Evolutionary conservation across 2,329 filamentous ascomycete species (phyloP), one percentile per base, ranked within the genome.

Genomic region (Byssochlamys sp.): DNA sequence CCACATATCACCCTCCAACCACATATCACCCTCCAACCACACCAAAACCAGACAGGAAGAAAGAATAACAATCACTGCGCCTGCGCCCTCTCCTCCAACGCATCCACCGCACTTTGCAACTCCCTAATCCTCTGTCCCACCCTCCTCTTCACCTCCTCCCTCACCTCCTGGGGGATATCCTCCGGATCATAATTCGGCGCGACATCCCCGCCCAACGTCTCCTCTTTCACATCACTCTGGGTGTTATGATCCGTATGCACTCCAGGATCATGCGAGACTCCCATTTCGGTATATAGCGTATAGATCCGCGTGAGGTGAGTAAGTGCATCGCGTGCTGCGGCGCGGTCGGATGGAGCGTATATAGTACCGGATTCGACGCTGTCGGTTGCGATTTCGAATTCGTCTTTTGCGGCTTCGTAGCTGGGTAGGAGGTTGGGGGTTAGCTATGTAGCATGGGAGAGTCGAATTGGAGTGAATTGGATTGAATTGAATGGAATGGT

Each of bases 371-470:
- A 68, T 48, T 77, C 72, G 1, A 77, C 78, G 60, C 75, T 77
- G 56, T 79, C 77, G 0, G 72, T 71, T 2, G 77, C 77, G 60
- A 80, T 79, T 66, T 79, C 77, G 57, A 79, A 77, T 63, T 79
- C 77, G 61, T 79, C 77, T 58, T 73, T 72, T 2, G 77, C 75
- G 0, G 72, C 73, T 57, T 75, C 72, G 60, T 77, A 77, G 52
- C 74, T 53, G 33, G 5, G 39, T n/a, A 45, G 31, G 2, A 7
- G 29, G 29, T 10, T 45, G n/a, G 19, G 39, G 7, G 19, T 45
- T 19, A 45, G 14, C n/a, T 31, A 6, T 31, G 29, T 31, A 10
- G 29, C 9, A 31, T 45, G 25, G 27, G 4, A 28, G 19, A 19
- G 19, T 12, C 48, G 24, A 53, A n/a, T 14, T 10, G 49, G 29